These are phyloP conservation scores for Neonectria neomacrospora DNA, from an alignment of 2,329 filamentous ascomycete genomes.

Conservation along the genomic window DNA sequence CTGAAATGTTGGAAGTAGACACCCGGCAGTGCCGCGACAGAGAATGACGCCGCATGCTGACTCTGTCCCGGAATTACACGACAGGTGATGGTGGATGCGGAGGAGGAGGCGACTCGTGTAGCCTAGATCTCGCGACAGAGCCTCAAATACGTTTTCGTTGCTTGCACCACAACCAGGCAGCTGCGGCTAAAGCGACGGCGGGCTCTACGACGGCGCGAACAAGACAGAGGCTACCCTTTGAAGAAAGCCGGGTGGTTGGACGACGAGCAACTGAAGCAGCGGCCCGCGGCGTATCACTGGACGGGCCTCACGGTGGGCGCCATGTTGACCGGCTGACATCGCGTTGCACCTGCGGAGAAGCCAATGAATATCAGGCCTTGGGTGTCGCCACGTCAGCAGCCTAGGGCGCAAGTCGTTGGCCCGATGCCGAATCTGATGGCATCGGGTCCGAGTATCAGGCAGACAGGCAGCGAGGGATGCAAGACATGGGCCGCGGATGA, in stretches of 20 bases:
- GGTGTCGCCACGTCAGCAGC: constrained; percentile 38
- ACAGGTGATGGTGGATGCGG: background rate
- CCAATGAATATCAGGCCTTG: constrained; percentile 15
- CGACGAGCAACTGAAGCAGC: background rate
- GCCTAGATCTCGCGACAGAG: background rate
- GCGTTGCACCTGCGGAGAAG: constrained; percentile 20
- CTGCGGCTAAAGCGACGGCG: constrained; percentile 8
- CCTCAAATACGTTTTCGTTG: background rate
- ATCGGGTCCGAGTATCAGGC: background rate
- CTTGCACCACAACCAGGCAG: constrained; percentile 4
- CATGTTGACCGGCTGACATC: constrained; percentile 32
- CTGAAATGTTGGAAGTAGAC: constrained; percentile 1
- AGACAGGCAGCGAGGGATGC: background rate
- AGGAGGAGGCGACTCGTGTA: background rate
- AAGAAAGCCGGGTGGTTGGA: background rate
- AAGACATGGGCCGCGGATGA: background rate
- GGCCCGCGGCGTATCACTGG: background rate
- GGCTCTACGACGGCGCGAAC: background rate
- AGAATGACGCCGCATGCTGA: constrained; percentile 12
- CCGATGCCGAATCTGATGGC: background rate
- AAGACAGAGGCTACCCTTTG: background rate
- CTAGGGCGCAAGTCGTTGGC: constrained; percentile 4
- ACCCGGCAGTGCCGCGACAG: background rate
- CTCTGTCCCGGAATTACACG: constrained; percentile 3
- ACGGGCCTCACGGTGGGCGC: background rate